phyloP scores from a whole-genome alignment of 2,329 filamentous ascomycete species.

The Trichoderma asperellum region DNA sequence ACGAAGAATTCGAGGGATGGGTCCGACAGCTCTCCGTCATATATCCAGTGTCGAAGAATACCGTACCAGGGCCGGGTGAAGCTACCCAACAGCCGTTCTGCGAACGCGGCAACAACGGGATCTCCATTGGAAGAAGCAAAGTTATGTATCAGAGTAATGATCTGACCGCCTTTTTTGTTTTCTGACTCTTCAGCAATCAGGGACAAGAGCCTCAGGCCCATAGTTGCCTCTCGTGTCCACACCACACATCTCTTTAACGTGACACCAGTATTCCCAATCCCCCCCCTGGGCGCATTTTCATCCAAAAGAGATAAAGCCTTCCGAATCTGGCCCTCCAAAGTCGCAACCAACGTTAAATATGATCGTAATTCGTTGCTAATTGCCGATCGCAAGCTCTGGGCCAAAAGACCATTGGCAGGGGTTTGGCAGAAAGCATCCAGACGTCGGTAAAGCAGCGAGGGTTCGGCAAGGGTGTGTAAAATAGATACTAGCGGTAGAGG shows the following conservation, averaged over 20 bases:
- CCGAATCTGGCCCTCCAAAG: constrained; percentile 88
- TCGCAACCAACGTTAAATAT: constrained; percentile 88
- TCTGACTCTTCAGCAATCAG: constrained; percentile 90
- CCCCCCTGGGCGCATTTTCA: constrained; percentile 66
- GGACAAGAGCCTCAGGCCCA: constrained; percentile 91
- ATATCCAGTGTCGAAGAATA: constrained; percentile 95
- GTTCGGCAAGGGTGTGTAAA: constrained; percentile 87
- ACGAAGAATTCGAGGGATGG: constrained; percentile 97
- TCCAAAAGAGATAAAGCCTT: constrained; percentile 77
- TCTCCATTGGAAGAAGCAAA: constrained; percentile 95
- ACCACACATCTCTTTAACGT: constrained; percentile 94
- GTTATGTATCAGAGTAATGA: constrained; percentile 90
- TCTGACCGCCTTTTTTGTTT: constrained; percentile 80
- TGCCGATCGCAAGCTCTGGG: constrained; percentile 87
- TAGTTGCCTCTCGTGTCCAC: constrained; percentile 96
- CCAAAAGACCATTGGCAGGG: constrained; percentile 80
- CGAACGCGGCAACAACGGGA: constrained; percentile 90
- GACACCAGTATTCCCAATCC: constrained; percentile 83
- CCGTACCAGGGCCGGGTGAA: constrained; percentile 96
- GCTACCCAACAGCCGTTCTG: constrained; percentile 81
- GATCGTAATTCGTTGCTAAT: constrained; percentile 83
- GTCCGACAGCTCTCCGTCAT: constrained; percentile 96
- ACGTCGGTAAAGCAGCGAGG: constrained; percentile 84
- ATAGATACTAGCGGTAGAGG: constrained; percentile 85
- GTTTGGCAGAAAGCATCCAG: constrained; percentile 82